Evolutionary conservation across 2,329 filamentous ascomycete species (phyloP).

Genomic region (Helotiales sp.): DNA sequence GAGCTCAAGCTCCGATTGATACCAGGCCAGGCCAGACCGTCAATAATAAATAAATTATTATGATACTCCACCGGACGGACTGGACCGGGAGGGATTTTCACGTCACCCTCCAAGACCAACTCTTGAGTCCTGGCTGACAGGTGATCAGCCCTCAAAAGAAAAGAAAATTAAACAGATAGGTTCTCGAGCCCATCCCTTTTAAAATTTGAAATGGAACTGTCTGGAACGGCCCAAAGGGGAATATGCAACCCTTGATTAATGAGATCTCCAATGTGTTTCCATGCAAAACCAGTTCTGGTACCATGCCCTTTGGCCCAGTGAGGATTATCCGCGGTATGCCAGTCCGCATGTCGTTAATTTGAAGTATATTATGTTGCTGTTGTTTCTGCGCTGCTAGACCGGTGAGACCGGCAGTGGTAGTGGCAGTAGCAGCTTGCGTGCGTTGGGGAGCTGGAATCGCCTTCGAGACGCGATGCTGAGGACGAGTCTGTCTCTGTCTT

Average conservation of each 20-base stretch:
- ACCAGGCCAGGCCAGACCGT: too few species aligned
- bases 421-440: too few species aligned
- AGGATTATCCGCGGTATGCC: not conserved
- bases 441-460: too few species aligned
- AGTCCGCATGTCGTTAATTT: not conserved
- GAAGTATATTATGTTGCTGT: too few species aligned
- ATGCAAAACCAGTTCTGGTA: not conserved
- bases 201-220: not conserved
- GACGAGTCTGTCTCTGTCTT: too few species aligned
- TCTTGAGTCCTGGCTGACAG: constrained; percentile 1
- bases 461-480: too few species aligned
- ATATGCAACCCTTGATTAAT: not conserved
- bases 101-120: not conserved
- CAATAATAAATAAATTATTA: not conserved
- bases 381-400: too few species aligned
- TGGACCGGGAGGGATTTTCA: not conserved
- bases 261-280: not conserved
- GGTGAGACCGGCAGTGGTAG: too few species aligned
- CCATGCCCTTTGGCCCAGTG: not conserved
- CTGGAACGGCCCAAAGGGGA: not conserved
- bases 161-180: not conserved
- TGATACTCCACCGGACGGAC: not conserved
- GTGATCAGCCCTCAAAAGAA: not conserved
- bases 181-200: too few species aligned
- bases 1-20: too few species aligned